phyloP scores from a whole-genome alignment of 129 eudicot genomes.

The Escallonia rubra region DNA sequence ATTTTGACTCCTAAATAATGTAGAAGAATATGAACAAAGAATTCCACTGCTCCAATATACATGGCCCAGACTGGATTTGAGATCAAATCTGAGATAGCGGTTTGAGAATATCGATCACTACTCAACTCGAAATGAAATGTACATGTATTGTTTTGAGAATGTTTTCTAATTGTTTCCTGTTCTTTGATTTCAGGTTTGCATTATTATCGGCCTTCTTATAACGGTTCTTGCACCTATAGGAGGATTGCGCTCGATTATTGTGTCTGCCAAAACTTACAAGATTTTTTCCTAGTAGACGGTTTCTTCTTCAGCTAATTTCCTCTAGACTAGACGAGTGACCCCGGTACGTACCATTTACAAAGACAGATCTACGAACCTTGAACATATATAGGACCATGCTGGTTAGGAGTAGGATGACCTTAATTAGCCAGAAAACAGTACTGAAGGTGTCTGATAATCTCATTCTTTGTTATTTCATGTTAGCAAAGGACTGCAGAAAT shows the following conservation, averaged over 20 bases:
- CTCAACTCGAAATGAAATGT: not conserved
- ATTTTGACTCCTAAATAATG: not conserved
- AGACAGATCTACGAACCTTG: too few species aligned
- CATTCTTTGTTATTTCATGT: too few species aligned
- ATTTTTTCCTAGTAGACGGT: conserved; percentile 9
- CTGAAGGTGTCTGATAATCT: too few species aligned
- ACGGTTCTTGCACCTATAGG: conserved; percentile 28
- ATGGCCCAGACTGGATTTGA: not conserved
- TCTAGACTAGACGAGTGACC: too few species aligned
- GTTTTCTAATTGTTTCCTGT: not conserved
- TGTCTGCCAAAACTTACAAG: conserved; percentile 20
- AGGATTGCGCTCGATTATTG: conserved; percentile 20
- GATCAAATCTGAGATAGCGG: not conserved
- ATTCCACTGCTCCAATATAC: too few species aligned
- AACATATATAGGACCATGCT: too few species aligned
- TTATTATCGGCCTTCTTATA: conserved; percentile 14
- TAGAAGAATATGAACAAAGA: not conserved
- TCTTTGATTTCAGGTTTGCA: conserved; percentile 9
- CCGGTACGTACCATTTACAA: too few species aligned
- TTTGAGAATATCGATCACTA: too few species aligned
- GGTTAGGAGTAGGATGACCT: too few species aligned
- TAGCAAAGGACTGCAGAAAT: too few species aligned
- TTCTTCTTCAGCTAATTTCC: too few species aligned
- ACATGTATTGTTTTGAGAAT: not conserved
- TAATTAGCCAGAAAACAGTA: too few species aligned